These are phyloP conservation scores for Nicotiana tomentosiformis DNA, from an alignment of 257 asterid species.

Conservation along the genomic window DNA sequence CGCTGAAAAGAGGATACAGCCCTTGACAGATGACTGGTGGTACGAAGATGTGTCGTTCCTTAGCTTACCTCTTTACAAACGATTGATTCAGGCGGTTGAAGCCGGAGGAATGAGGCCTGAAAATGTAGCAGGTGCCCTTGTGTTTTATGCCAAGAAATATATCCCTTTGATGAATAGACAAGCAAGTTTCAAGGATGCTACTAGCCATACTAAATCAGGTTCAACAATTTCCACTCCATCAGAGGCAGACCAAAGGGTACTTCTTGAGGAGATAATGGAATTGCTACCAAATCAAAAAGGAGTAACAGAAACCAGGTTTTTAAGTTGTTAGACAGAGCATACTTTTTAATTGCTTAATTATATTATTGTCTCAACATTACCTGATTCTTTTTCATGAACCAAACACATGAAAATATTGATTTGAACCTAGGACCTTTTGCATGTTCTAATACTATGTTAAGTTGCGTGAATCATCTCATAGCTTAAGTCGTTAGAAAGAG, in stretches of 20 bases:
- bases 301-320: constrained; percentile 1
- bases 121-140: constrained; percentile 14
- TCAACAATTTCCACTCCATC: constrained; percentile 10
- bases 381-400: too few relatives aligned
- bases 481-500: background rate
- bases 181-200: constrained; percentile 10
- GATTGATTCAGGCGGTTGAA: constrained; percentile 12
- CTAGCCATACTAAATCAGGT: constrained; percentile 3
- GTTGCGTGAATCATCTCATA: background rate
- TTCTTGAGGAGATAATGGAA: constrained; percentile 14
- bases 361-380: too few relatives aligned
- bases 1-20: background rate
- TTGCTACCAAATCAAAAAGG: constrained; percentile 12
- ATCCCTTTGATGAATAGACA: constrained; percentile 15
- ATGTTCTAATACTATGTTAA: background rate
- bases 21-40: constrained; percentile 17
- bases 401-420: too few relatives aligned
- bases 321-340: too few relatives aligned
- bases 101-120: constrained; percentile 4
- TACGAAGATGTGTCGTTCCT: constrained; percentile 9
- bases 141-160: constrained; percentile 16
- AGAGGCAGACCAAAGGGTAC: constrained; percentile 16
- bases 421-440: background rate
- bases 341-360: too few relatives aligned
- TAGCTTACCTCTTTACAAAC: constrained; percentile 14